These are phyloP conservation scores for Geotrichum bryndzae DNA, from an alignment of 1,139 yeast species.

Conservation along the genomic window DNA sequence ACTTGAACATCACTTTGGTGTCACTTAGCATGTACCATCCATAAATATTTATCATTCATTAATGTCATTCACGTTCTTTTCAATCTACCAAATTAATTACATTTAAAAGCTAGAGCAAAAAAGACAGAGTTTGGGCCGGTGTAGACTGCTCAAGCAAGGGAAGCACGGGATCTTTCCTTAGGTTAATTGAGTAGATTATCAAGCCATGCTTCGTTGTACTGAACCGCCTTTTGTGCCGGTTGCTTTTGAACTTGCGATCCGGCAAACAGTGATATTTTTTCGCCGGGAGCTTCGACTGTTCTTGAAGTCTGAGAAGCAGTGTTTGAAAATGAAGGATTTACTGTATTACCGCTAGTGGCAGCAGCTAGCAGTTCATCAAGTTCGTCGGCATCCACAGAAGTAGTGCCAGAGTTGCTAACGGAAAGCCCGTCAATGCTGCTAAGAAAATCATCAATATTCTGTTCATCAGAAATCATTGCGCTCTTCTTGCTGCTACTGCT, in stretches of 20 bases:
- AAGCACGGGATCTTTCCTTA: background rate
- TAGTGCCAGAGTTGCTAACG: background rate
- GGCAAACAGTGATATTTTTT: conserved; percentile 6
- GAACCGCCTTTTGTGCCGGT: background rate
- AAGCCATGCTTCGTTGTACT: conserved; percentile 14
- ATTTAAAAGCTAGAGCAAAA: no score
- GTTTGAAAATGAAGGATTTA: background rate
- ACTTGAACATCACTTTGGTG: no score
- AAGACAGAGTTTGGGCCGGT: no score
- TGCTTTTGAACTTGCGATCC: background rate
- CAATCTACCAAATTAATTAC: no score
- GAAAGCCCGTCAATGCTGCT: conserved; percentile 4
- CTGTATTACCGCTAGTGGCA: background rate
- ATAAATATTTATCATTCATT: background rate
- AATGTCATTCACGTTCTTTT: background rate
- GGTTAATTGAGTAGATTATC: conserved; percentile 10
- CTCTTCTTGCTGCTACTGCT: background rate
- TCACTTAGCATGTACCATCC: background rate
- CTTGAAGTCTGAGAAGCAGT: background rate
- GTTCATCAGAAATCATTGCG: background rate
- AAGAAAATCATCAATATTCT: conserved; percentile 13
- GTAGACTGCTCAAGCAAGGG: background rate
- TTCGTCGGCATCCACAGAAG: background rate
- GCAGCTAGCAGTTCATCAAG: background rate
- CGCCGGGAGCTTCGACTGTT: background rate